Evolutionary conservation across 2,329 filamentous ascomycete genomes (phyloP).

Genomic region (Penicillium paneum): DNA sequence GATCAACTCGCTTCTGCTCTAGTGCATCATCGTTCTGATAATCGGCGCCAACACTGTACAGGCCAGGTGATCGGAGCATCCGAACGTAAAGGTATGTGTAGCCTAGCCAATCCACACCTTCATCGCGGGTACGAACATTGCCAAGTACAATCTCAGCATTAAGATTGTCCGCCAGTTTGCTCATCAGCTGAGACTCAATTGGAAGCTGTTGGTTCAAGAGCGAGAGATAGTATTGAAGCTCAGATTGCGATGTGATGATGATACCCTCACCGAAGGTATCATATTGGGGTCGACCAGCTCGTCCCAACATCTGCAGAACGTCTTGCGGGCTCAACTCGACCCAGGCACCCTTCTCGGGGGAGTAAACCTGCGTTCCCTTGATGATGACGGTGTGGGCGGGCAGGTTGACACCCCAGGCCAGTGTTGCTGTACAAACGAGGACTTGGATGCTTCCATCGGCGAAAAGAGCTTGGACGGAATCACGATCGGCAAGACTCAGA

Average conservation of each 20-base stretch:
- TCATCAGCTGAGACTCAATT: conserved; percentile 94
- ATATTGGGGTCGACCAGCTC: conserved; percentile 92
- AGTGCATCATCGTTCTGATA: conserved; percentile 89
- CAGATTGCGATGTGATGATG: conserved; percentile 91
- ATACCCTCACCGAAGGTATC: conserved; percentile 98
- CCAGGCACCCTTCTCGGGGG: conserved; percentile 97
- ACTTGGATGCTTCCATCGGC: conserved; percentile 88
- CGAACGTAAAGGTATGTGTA: conserved; percentile 98
- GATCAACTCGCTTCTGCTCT: conserved; percentile 95
- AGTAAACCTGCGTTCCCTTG: conserved; percentile 97
- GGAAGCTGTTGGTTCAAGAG: conserved; percentile 95
- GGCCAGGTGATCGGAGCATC: conserved; percentile 90
- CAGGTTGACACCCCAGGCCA: conserved; percentile 98
- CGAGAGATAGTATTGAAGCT: conserved; percentile 96
- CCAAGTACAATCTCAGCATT: conserved; percentile 96
- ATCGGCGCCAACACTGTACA: conserved; percentile 94
- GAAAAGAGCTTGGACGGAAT: conserved; percentile 92
- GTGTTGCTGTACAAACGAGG: conserved; percentile 93
- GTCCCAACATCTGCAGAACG: conserved; percentile 96
- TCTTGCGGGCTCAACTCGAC: conserved; percentile 96
- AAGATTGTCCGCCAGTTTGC: conserved; percentile 88
- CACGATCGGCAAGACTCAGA: conserved; percentile 93
- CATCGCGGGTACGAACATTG: conserved; percentile 85
- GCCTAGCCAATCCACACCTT: conserved; percentile 97
- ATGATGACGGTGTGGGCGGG: conserved; percentile 98